Percentiles rank a stretch among this genome's conserved stretches.
Evolutionary conservation across 345 rosid species (phyloP).

Genomic region (Capsella bursapastoris): DNA sequence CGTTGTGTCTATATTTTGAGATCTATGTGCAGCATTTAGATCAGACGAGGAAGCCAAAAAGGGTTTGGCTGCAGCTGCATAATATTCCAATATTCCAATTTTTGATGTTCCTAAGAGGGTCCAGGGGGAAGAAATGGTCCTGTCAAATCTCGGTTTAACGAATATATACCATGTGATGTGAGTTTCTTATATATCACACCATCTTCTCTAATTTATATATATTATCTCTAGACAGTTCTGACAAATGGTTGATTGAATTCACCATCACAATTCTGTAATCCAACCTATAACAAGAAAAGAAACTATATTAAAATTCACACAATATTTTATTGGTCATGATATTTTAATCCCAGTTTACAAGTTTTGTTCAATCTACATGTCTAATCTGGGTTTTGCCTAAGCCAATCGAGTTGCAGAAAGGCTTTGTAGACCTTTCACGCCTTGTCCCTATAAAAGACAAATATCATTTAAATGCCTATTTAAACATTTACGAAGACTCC

Average conservation of each 20-base stretch:
- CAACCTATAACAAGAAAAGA: not conserved
- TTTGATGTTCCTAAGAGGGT: not conserved
- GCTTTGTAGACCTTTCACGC: conserved; percentile 27
- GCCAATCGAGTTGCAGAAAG: conserved; percentile 15
- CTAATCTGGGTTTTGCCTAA: not conserved
- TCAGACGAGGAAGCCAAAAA: conserved; percentile 39
- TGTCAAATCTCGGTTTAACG: conserved; percentile 25
- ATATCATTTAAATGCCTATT: conserved; percentile 22
- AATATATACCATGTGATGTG: conserved; percentile 22
- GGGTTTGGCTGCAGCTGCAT: conserved; percentile 34
- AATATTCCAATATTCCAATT: conserved; percentile 16
- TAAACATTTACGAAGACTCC: conserved; percentile 28
- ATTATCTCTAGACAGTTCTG: conserved; percentile 14
- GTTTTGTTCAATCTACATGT: conserved; percentile 17
- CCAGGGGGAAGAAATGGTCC: conserved; percentile 29
- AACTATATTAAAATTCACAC: not conserved
- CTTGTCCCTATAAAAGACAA: conserved; percentile 28
- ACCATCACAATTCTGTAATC: not conserved
- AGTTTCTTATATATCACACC: conserved; percentile 32
- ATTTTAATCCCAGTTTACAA: not conserved
- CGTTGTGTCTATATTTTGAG: conserved; percentile 17
- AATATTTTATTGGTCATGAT: not conserved
- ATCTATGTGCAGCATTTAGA: conserved; percentile 23
- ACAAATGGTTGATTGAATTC: not conserved
- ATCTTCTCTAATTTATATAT: conserved; percentile 18